These are phyloP conservation scores for Astragalus glycyphyllos DNA, from an alignment of 306 rosid species.

Conservation along the genomic window DNA sequence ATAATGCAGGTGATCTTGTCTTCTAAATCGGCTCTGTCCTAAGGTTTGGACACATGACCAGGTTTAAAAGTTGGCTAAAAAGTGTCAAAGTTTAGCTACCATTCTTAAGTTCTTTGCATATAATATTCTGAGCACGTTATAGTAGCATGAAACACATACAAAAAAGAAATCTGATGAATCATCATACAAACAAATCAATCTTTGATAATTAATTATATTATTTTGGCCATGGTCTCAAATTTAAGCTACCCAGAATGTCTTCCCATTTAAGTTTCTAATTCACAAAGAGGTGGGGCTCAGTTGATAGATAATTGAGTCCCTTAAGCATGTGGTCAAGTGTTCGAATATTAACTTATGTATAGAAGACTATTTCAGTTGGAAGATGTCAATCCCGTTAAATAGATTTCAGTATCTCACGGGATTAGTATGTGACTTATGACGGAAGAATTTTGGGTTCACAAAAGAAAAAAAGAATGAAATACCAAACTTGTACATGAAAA, in stretches of 20 bases:
- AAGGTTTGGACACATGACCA: constrained; percentile 46
- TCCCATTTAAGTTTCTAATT: constrained; percentile 26
- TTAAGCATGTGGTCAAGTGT: too few relatives aligned
- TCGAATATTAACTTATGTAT: too few relatives aligned
- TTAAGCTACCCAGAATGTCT: constrained; percentile 18
- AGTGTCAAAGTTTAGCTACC: constrained; percentile 48
- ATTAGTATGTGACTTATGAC: too few relatives aligned
- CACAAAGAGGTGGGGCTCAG: too few relatives aligned
- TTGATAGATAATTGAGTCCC: too few relatives aligned
- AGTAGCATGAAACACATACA: constrained; percentile 32
- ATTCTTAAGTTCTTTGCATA: constrained; percentile 37
- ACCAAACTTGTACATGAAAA: constrained; percentile 43
- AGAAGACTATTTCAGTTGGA: too few relatives aligned
- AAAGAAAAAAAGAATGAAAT: constrained; percentile 31
- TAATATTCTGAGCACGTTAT: constrained; percentile 47
- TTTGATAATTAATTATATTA: constrained; percentile 21
- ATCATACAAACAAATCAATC: constrained; percentile 22
- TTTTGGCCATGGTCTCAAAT: neutral
- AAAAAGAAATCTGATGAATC: constrained; percentile 26
- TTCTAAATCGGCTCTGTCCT: constrained; percentile 45
- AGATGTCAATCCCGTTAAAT: too few relatives aligned
- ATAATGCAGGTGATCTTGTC: constrained; percentile 61
- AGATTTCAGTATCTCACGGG: too few relatives aligned
- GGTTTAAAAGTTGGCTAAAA: constrained; percentile 47
- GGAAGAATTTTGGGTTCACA: too few relatives aligned